Conservation (phyloP, 2,329 filamentous ascomycete genomes). For the Sporothrix humicola region DNA sequence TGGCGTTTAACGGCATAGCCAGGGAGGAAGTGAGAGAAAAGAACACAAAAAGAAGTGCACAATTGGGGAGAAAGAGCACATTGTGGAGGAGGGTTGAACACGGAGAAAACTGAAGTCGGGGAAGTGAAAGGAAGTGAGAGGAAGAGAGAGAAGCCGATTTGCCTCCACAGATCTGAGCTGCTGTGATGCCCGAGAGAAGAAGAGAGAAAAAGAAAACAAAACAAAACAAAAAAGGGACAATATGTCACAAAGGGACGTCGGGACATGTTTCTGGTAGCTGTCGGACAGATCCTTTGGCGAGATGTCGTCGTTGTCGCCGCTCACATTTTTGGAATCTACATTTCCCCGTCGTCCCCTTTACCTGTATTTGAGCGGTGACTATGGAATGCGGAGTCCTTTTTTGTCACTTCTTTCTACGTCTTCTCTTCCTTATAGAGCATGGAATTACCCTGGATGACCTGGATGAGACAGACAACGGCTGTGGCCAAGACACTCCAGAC, state of each 20-base stretch:
- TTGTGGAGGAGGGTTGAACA: background rate
- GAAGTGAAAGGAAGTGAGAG: background rate
- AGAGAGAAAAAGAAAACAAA: too few relatives aligned
- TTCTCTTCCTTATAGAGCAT: background rate
- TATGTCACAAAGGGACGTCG: background rate
- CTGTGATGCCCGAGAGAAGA: background rate
- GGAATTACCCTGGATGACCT: constrained; percentile 8
- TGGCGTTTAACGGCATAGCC: constrained; percentile 15
- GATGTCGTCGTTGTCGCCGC: background rate
- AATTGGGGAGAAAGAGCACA: background rate
- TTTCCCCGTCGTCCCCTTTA: background rate
- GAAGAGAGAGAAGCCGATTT: background rate
- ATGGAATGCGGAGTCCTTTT: constrained; percentile 1
- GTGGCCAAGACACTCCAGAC: constrained; percentile 4
- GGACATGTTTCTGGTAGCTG: background rate
- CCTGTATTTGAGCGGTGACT: background rate
- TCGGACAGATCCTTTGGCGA: background rate
- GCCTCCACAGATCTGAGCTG: background rate
- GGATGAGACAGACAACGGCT: constrained; percentile 29
- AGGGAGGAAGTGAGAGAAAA: background rate
- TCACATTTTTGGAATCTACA: background rate
- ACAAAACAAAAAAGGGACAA: background rate
- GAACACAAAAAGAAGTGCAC: background rate
- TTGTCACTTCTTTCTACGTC: background rate
- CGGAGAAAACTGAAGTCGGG: background rate